Conservation (phyloP, 202 grass and related monocot genomes). For the Alloteropsis angusta region DNA sequence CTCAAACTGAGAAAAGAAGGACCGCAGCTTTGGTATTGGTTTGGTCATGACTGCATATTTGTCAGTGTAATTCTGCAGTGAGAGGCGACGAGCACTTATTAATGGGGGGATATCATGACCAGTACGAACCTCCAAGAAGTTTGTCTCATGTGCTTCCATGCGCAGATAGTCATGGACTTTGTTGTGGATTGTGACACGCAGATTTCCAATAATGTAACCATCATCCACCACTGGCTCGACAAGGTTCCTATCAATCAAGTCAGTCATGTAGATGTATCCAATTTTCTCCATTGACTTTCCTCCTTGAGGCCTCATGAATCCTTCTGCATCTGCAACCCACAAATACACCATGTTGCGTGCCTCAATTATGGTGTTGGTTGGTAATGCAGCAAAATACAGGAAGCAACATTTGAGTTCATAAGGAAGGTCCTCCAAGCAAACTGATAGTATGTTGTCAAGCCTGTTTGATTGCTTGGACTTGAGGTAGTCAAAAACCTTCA, state of each 20-base stretch:
- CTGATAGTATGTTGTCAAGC: background rate
- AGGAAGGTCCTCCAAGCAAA: slow-evolving; percentile 37
- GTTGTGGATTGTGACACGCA: background rate
- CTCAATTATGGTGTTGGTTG: background rate
- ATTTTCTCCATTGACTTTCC: slow-evolving; percentile 16
- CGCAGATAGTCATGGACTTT: background rate
- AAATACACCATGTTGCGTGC: background rate
- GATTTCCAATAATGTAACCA: background rate
- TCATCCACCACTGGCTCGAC: background rate
- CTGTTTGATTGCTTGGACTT: background rate
- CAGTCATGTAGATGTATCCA: slow-evolving; percentile 15
- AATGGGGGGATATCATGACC: background rate
- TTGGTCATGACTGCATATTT: background rate
- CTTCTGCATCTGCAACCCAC: slow-evolving; percentile 30
- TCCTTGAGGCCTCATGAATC: slow-evolving; percentile 14
- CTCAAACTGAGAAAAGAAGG: slow-evolving; percentile 19
- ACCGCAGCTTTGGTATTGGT: slow-evolving; percentile 16
- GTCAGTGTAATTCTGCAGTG: background rate
- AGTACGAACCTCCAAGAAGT: slow-evolving; percentile 8
- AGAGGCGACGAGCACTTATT: slow-evolving; percentile 10
- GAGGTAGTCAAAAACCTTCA: slow-evolving; percentile 6
- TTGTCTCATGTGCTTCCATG: slow-evolving; percentile 21
- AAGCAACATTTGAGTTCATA: slow-evolving; percentile 25
- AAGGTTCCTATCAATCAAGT: slow-evolving; percentile 23
- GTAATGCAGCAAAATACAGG: slow-evolving; percentile 32